Evolutionary conservation across 2,329 filamentous ascomycete species (phyloP), one percentile per base, ranked within the genome.

Genomic region (Elsinoe fawcettii): DNA sequence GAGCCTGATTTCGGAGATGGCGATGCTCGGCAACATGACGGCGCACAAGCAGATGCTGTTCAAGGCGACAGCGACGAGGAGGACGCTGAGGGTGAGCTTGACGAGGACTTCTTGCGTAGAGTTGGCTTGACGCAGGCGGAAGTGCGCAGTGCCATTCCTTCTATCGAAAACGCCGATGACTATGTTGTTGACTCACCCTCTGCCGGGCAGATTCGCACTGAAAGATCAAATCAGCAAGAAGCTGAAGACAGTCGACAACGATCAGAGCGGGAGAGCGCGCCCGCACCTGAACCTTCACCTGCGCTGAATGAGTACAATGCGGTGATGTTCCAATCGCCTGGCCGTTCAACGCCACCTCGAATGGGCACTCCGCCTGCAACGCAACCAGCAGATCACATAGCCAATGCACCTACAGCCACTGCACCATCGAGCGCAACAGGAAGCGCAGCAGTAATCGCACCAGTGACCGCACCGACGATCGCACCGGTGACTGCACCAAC

Each of bases 231-330:
- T 3, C 25, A 34, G 18, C 14, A 51, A 22, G 46, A 51, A 36
- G 46, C 16, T 12, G 18, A 22, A 5, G 46, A 51, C n/a, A 51
- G 46, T 6, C 25, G 16, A 11, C 25, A 36, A 16, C 46, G 46
- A 34, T 51, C 46, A 32, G 25, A 32, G n/a, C 46, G 46, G n/a
- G 46, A 51, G 46, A 51, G 46, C 25, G 46, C 46, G 22, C 44
- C 44, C 27, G 44, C 25, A 20, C 46, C 46, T 9, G 16, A 14
- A 7, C 12, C 25, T 32, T 18, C 46, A n/a, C 46, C 12, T 9
- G 41, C 22, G 3, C 4, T 37, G 25, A 36, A 36, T 22, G 18
- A 51, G 34, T 23, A 51, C 6, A 22, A 32, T 22, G 7, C 16
- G 7, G 22, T 20, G 20, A 25, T 25, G 9, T 25, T 34, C 16